These are phyloP conservation scores for Eucalyptus regnans DNA, from an alignment of 345 rosid species.

Conservation along the genomic window DNA sequence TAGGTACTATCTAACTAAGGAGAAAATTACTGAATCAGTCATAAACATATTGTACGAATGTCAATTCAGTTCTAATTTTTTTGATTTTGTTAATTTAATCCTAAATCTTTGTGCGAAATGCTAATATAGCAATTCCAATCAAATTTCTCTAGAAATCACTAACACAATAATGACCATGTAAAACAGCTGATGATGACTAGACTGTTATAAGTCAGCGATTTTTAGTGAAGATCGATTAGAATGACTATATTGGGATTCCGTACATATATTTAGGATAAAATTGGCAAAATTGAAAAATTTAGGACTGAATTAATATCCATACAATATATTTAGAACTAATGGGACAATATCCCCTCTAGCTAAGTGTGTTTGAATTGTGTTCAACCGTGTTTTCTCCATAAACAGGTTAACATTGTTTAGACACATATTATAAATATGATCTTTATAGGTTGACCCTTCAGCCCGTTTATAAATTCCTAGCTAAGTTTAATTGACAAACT, in stretches of 20 bases:
- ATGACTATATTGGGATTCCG: fast-evolving
- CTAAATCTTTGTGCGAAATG: fast-evolving
- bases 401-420: neutral
- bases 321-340: neutral
- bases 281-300: neutral
- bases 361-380: neutral
- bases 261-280: neutral
- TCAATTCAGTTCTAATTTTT: fast-evolving
- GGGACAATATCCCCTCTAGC: neutral
- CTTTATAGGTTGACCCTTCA: neutral
- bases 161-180: fast-evolving
- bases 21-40: fast-evolving
- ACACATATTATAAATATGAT: neutral
- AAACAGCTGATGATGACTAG: fast-evolving
- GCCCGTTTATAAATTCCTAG: neutral
- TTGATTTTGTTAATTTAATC: fast-evolving
- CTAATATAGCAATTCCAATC: neutral
- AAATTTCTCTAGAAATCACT: fast-evolving
- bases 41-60: fast-evolving
- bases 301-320: fast-evolving
- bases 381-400: neutral
- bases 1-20: neutral
- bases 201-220: fast-evolving
- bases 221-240: fast-evolving
- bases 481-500: neutral